Evolutionary conservation across 176 grass and related monocot species (phyloP).

Genomic region (Thalia dealbata): DNA sequence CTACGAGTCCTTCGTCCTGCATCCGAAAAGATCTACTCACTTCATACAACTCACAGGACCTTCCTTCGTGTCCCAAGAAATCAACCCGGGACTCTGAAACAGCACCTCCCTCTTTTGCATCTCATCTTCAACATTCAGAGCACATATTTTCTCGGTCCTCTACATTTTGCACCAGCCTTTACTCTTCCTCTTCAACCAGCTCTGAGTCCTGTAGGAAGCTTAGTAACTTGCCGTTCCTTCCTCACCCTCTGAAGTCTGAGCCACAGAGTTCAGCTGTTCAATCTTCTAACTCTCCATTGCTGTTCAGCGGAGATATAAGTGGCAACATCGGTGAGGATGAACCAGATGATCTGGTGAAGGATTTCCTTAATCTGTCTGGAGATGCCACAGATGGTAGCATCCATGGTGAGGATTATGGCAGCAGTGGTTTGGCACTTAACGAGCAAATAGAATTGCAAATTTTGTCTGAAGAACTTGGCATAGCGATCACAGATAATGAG

Average conservation of each 20-base stretch:
- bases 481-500: constrained; percentile 55
- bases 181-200: constrained; percentile 32
- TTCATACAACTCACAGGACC: constrained; percentile 18
- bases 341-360: constrained; percentile 33
- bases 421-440: constrained; percentile 28
- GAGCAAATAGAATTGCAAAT: constrained; percentile 68
- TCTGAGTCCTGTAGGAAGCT: constrained; percentile 26
- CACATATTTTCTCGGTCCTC: constrained; percentile 40
- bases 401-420: constrained; percentile 27
- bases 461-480: constrained; percentile 79
- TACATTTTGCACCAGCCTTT: constrained; percentile 62
- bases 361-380: constrained; percentile 62
- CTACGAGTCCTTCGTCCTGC: constrained; percentile 35
- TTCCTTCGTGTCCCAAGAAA: constrained; percentile 35
- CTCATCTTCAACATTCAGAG: constrained; percentile 22
- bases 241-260: constrained; percentile 61
- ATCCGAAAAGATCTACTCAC: constrained; percentile 28
- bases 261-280: constrained; percentile 30
- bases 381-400: constrained; percentile 53
- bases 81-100: constrained; percentile 35
- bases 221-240: constrained; percentile 56
- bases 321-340: constrained; percentile 28
- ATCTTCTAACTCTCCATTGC: constrained; percentile 31
- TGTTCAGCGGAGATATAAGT: constrained; percentile 27
- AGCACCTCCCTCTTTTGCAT: constrained; percentile 38